phyloP scores from a whole-genome alignment of 2,329 filamentous ascomycete species.

The Thielaviopsis musarum region DNA sequence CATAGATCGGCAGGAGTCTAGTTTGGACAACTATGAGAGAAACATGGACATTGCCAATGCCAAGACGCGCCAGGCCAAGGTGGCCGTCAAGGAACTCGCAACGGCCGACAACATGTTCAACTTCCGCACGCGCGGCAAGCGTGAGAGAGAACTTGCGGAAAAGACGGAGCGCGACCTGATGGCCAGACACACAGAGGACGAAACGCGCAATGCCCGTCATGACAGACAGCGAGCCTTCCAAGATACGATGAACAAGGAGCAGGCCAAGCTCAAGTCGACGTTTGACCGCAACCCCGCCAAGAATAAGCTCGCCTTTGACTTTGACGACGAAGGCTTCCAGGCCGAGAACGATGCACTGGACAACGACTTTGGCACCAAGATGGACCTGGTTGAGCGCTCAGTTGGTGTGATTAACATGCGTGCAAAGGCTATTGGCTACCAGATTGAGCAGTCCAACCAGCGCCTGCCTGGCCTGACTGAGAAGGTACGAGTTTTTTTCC shows the following conservation, averaged over 20 bases:
- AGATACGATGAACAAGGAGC: slow-evolving; percentile 1
- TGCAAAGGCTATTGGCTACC: slow-evolving; percentile 57
- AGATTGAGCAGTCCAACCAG: slow-evolving; percentile 56
- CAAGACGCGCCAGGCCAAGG: slow-evolving; percentile 59
- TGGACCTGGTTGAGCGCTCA: slow-evolving; percentile 52
- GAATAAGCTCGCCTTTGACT: slow-evolving; percentile 59
- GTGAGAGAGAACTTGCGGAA: slow-evolving; percentile 51
- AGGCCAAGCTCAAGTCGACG: slow-evolving; percentile 3
- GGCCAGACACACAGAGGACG: slow-evolving; percentile 5
- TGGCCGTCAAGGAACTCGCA: slow-evolving; percentile 69
- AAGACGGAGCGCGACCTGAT: slow-evolving; percentile 38
- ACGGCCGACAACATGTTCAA: slow-evolving; percentile 73
- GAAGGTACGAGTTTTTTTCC: slow-evolving; percentile 41
- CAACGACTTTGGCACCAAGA: slow-evolving; percentile 37
- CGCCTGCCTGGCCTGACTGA: slow-evolving; percentile 38
- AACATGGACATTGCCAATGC: slow-evolving; percentile 68
- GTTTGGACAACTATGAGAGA: slow-evolving; percentile 65
- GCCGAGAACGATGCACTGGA: slow-evolving; percentile 33
- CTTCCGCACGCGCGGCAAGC: slow-evolving; percentile 43
- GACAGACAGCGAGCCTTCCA: slow-evolving; percentile 20
- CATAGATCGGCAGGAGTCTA: slow-evolving; percentile 61
- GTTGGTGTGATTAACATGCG: slow-evolving; percentile 57
- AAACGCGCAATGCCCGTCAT: slow-evolving; percentile 6
- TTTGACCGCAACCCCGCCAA: slow-evolving; percentile 5
- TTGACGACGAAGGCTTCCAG: slow-evolving; percentile 42